phyloP scores from a whole-genome alignment of 83 land plant genomes.

The Diphasiastrum complanatum region DNA sequence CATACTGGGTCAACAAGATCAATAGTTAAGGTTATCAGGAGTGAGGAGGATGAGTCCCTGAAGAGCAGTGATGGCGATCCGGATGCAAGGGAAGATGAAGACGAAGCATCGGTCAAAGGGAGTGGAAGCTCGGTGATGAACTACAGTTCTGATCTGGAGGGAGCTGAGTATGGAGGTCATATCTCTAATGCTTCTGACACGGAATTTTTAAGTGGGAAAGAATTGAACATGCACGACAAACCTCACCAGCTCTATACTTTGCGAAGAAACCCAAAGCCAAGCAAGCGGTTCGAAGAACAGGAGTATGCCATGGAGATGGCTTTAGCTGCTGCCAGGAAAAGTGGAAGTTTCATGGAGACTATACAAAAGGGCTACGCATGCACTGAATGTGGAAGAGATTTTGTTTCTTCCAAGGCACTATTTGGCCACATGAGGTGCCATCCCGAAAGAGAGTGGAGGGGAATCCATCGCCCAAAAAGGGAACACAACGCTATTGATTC shows the following conservation, averaged over 20 bases:
- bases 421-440: conserved; percentile 53
- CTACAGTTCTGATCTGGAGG: no score
- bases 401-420: conserved; percentile 32
- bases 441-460: conserved; percentile 47
- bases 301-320: conserved; percentile 11
- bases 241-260: conserved; percentile 9
- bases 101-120: not conserved
- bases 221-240: no score
- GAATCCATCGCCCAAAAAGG: conserved; percentile 28
- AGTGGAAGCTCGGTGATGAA: not conserved
- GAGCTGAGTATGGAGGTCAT: no score
- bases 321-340: not conserved
- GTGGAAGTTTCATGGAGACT: not conserved
- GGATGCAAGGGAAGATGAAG: conserved; percentile 4
- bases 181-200: no score
- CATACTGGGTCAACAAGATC: not conserved
- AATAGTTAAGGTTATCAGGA: not conserved
- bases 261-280: conserved; percentile 23
- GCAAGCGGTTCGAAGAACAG: conserved; percentile 7
- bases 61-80: not conserved
- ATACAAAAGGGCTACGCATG: conserved; percentile 7
- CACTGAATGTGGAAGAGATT: conserved; percentile 27
- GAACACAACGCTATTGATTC: not conserved
- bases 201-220: no score
- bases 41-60: not conserved